phyloP scores from a whole-genome alignment of 345 rosid genomes.

The Hibiscus tridactylites region DNA sequence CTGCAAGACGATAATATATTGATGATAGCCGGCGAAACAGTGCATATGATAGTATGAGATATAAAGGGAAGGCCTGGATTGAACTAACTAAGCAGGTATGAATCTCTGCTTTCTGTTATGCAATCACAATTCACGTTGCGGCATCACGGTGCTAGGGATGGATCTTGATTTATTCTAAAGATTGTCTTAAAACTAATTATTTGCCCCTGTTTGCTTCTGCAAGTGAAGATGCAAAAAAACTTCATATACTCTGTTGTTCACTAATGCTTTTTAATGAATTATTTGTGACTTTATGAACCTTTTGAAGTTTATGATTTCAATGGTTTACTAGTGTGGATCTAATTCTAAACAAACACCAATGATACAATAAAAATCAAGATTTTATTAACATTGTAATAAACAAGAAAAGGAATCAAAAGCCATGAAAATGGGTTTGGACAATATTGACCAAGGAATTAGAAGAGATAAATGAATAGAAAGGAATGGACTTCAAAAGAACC shows the following conservation, averaged over 20 bases:
- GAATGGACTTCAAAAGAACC: slow-evolving; percentile 19
- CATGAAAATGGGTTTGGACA: too few species aligned
- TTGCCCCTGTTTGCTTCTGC: background rate
- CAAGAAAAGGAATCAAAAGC: too few species aligned
- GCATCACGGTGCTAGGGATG: background rate
- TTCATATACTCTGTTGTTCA: background rate
- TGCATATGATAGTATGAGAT: slow-evolving; percentile 55
- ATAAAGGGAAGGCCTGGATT: background rate
- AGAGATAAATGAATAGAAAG: background rate
- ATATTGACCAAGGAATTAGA: background rate
- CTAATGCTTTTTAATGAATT: background rate
- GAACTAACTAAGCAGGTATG: slow-evolving; percentile 11
- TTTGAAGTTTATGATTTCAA: background rate
- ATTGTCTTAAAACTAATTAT: background rate
- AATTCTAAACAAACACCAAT: background rate
- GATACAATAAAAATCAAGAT: too few species aligned
- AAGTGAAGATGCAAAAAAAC: background rate
- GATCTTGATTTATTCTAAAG: background rate
- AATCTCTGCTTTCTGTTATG: background rate
- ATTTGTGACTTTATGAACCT: background rate
- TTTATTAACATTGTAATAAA: too few species aligned
- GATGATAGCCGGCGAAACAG: slow-evolving; percentile 72
- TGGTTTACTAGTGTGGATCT: background rate
- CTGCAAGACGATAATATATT: slow-evolving; percentile 86
- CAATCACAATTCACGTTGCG: background rate